phyloP scores from a whole-genome alignment of 2,329 filamentous ascomycete genomes.

The Monilinia fructigena region DNA sequence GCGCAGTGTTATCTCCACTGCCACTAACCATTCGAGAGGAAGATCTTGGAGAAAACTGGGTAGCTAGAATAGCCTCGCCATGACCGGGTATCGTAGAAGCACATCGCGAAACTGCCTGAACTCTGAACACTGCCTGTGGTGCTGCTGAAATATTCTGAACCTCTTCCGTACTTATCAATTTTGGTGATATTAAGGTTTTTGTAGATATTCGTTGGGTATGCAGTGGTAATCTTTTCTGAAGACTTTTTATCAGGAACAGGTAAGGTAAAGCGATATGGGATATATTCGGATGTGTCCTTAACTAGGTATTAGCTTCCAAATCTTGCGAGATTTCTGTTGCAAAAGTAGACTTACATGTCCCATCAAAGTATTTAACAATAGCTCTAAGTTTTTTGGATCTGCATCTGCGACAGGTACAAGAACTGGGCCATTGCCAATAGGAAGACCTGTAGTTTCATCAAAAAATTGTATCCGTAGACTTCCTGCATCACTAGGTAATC shows the following conservation, averaged over 20 bases:
- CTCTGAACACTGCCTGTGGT: slow-evolving; percentile 90
- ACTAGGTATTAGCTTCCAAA: slow-evolving; percentile 12
- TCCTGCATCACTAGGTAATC: slow-evolving; percentile 67
- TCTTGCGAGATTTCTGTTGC: slow-evolving; percentile 27
- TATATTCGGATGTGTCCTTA: slow-evolving; percentile 58
- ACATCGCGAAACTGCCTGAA: slow-evolving; percentile 87
- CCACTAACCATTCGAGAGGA: slow-evolving; percentile 82
- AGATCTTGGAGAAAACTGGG: slow-evolving; percentile 78
- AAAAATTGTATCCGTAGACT: slow-evolving; percentile 85
- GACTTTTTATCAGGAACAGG: slow-evolving; percentile 45
- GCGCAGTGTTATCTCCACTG: slow-evolving; percentile 84
- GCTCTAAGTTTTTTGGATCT: slow-evolving; percentile 83
- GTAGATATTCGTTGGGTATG: slow-evolving; percentile 43
- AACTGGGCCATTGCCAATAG: slow-evolving; percentile 58
- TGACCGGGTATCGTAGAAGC: slow-evolving; percentile 87
- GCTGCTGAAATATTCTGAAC: slow-evolving; percentile 54
- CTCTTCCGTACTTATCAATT: slow-evolving; percentile 41
- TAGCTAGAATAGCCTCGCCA: slow-evolving; percentile 83
- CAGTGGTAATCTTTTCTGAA: slow-evolving; percentile 44
- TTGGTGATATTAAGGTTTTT: slow-evolving; percentile 47
- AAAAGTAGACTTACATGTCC: slow-evolving; percentile 60
- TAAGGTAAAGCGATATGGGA: slow-evolving; percentile 65
- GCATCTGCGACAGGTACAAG: slow-evolving; percentile 81
- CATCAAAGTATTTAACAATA: slow-evolving; percentile 80
- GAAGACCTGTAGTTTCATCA: slow-evolving; percentile 75